Evolutionary conservation across 441 rosid genomes (phyloP), one percentile per base, ranked within the genome.

Genomic region (Pelargonium australe): DNA sequence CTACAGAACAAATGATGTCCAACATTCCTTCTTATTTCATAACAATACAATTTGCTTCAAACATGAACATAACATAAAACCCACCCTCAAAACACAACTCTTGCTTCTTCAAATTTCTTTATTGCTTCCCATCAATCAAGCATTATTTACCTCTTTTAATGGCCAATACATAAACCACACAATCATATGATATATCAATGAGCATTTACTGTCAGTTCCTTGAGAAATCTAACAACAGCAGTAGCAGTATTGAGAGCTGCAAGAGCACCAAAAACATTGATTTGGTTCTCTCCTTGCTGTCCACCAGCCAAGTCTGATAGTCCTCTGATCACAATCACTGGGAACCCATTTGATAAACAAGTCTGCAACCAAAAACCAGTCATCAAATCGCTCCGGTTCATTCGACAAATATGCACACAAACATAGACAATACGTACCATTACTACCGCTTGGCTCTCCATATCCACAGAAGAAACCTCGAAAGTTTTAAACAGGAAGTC

Each of bases 381-480:
- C 40, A 3, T 34, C 40, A 34, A 34, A 3, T 34, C 0, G 40
- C 6, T 34, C 40, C 40, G 40, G 0, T 34, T 34, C 40, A 34
- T 34, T 34, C 40, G 6, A 34, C 4, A 34, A 34, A 34, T 5
- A 34, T 34, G 6, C 23, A 20, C 23, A 20, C 6, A 34, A 3
- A 5, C 5, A 5, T 4, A 4, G 40, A 34, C 40, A 34, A 34
- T 34, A 34, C 6, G 68, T 77, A 73, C 86, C 83, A 82, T 82
- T 8, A 77, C 86, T 41, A 81, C 85, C 13, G 85, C 84, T 72
- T 80, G 69, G 70, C 84, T 84, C 75, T 84, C 91, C 85, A 76
- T 82, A 12, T 83, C 86, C 0, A 71, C 70, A 7, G 87, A 80
- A 16, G 86, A 80, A 72, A 82, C 85, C 10, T 68, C 65, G 61